Base-by-base conservation (phyloP, 2,329 filamentous ascomycete genomes). In the Sclerotinia minor region DNA sequence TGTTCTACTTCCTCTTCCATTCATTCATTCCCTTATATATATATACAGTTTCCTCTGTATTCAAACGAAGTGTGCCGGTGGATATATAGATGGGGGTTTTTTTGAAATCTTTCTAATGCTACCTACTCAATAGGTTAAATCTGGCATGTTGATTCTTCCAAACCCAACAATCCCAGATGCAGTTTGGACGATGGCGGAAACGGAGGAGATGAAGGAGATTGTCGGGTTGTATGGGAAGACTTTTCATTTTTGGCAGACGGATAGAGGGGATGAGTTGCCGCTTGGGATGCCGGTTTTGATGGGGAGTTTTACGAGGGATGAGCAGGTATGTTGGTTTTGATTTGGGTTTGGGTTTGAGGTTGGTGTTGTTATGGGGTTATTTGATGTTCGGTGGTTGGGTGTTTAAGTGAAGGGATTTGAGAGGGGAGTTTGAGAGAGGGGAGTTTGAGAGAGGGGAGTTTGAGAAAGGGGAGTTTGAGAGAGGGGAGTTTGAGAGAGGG, bases 181-280 rank as follows among this genome's bases (percentile, higher is more conserved):
- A 0, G 84, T 81, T 0, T 96, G 92, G 92, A 89, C 95, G 71
- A 77, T 83, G 5, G 89, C 91, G 2, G 92, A 96, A 80, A 91
- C 86, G 44, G 83, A 85, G 58, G 92, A 94, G 78, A 95, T 96
- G 91, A 86, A 90, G 70, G 83, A 93, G 68, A 83, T 95, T 0
- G 80, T 92, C 4, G 82, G 85, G 0, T 77, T 95, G 3, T 96
- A 96, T 75, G 92, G 92, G 13, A 96, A 96, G 77, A 87, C 89
- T 1, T 95, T 90, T 77, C 92, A 96, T 77, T 82, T 95, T 53
- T 96, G 93, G 92, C 91, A 96, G 83, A 86, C 89, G 21, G 92
- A 96, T 79, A 81, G 85, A 7, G 91, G 91, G 0, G 65, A 69
- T 68, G 61, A 52, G 49, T 45, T 68, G 15, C 67, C 67, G 24